Base-by-base conservation (phyloP, 2,329 filamentous ascomycete genomes). In the Botrytis hyacinthi region DNA sequence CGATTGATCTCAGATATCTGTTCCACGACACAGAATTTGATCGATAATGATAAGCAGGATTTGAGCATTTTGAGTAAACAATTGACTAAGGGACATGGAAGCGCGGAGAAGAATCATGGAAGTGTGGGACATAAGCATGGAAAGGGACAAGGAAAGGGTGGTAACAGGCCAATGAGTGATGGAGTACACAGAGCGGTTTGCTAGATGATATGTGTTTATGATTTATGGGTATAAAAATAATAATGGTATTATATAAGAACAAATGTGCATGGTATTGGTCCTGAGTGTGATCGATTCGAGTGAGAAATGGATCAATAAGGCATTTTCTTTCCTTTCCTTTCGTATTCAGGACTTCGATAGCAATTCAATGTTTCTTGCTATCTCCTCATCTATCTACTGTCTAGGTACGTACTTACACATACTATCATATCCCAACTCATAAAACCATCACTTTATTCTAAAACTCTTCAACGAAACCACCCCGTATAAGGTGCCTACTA, bases 1-100 rank as follows among this genome's bases (percentile, higher is more conserved):
- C 82, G 87, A 3, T 83, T 92, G 40, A 86, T 92, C 59, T 83
- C 85, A 1, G 90, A 92, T 79, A 86, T 92, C 46, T 85, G 86
- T 74, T 80, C 84, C 14, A 87, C 90, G 10, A 92, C 90, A 5
- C 87, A 92, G 82, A 84, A 81, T 62, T 80, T 92, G 73, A 90
- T 92, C 79, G 76, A 78, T 0, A 75, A 71, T 51, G 78, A 80
- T 61, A 65, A 74, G 14, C 83, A 51, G 79, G 89, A 91, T 74
- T 78, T 91, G 61, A 81, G 83, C 20, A 76, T 80, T 14, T 61
- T 79, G 32, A 62, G 83, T 57, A 75, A 81, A 18, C 80, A 81
- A 62, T 76, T 78, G 16, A 81, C 84, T 74, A 80, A 85, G 75
- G 82, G 82, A 77, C 82, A 86, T 77, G 73, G 76, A 2, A 78